Conservation (phyloP, 1,284 basidiomycete genomes). For the Thecaphora frezii region DNA sequence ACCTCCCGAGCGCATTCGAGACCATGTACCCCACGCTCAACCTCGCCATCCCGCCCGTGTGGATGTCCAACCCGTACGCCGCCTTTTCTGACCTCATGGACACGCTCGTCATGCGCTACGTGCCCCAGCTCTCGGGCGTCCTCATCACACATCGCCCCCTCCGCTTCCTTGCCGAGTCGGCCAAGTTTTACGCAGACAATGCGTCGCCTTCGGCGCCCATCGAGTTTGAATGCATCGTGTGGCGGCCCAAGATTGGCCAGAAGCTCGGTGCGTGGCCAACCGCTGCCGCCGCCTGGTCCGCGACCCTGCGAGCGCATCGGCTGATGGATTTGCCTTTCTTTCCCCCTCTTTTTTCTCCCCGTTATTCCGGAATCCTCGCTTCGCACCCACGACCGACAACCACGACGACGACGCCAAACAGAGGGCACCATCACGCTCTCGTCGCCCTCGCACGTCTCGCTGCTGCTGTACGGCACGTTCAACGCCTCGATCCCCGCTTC, state of each 20-base stretch:
- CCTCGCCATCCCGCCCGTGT: constrained; percentile 50
- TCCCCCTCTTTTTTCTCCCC: too few relatives aligned
- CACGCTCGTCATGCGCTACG: constrained; percentile 65
- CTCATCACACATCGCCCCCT: constrained; percentile 82
- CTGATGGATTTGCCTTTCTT: constrained; percentile 5
- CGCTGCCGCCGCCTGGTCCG: too few relatives aligned
- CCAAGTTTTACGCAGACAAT: constrained; percentile 77
- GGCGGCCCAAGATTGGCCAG: constrained; percentile 85
- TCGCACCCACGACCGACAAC: too few relatives aligned
- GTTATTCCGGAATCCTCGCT: too few relatives aligned
- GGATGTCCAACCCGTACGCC: constrained; percentile 26
- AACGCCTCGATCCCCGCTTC: constrained; percentile 93
- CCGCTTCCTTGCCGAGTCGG: constrained; percentile 70
- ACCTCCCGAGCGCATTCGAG: constrained; percentile 29
- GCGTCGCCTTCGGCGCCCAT: constrained; percentile 80
- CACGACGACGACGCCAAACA: too few relatives aligned
- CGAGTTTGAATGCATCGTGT: constrained; percentile 80
- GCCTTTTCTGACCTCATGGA: constrained; percentile 54
- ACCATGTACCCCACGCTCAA: constrained; percentile 43
- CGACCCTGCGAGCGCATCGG: too few relatives aligned
- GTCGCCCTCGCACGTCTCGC: constrained; percentile 89
- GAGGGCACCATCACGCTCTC: constrained; percentile 84
- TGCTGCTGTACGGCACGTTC: constrained; percentile 90
- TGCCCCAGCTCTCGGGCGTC: constrained; percentile 82
- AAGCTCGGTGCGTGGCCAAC: constrained; percentile 69